A percentile compares a stretch with the other conserved stretches of the same genome.
Evolutionary conservation across 2,329 filamentous ascomycete genomes (phyloP).

Genomic region (Gaeumannomyces tritici): DNA sequence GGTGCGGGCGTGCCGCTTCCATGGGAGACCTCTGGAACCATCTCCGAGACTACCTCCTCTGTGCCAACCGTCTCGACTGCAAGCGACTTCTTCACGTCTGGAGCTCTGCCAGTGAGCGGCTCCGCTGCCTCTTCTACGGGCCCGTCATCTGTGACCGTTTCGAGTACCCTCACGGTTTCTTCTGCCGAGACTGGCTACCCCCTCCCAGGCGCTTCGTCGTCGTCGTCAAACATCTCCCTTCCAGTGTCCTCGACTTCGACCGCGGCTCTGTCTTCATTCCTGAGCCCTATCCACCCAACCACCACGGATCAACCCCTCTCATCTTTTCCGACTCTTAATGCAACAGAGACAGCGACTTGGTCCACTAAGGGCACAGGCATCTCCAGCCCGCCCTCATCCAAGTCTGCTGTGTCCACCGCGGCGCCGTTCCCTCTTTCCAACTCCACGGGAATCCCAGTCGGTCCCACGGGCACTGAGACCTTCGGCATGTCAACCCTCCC

Average conservation of each 20-base stretch:
- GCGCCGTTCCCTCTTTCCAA: neutral
- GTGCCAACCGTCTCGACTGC: neutral
- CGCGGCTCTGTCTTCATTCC: too few species aligned
- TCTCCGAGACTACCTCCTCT: neutral
- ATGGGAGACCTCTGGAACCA: neutral
- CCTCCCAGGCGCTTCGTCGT: neutral
- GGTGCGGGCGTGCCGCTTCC: neutral
- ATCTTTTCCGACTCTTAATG: neutral
- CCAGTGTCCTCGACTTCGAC: neutral
- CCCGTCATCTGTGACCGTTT: neutral
- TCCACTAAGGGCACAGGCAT: neutral
- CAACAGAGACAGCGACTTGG: neutral
- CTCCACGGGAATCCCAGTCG: neutral
- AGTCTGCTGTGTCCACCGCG: neutral
- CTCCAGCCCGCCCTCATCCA: neutral
- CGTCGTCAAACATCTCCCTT: neutral
- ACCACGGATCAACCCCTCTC: too few species aligned
- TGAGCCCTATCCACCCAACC: too few species aligned
- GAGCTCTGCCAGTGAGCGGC: neutral
- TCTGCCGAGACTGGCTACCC: neutral
- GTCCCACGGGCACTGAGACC: neutral
- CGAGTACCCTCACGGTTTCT: neutral
- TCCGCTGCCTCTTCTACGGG: neutral
- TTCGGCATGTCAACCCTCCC: neutral
- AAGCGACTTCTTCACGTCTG: neutral